Conservation (phyloP, 306 rosid genomes). For the Vigna hirtella region DNA sequence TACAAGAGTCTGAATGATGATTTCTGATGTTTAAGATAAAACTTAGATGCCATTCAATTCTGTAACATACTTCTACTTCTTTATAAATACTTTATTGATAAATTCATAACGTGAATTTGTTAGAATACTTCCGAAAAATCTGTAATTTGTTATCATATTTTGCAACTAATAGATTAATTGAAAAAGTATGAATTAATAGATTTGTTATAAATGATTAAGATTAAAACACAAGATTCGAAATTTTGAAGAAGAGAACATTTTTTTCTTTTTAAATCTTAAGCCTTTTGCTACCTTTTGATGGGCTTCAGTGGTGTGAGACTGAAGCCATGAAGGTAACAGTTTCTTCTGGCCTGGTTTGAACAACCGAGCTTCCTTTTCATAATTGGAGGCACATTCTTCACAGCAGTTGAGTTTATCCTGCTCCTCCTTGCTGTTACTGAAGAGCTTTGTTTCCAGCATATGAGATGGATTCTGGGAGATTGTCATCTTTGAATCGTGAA, state of each 20-base stretch:
- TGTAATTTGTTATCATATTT: not conserved
- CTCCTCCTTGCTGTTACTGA: constrained; percentile 56
- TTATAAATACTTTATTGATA: not conserved
- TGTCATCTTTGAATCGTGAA: constrained; percentile 63
- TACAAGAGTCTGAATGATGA: not conserved
- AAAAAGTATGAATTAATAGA: not conserved
- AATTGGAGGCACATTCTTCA: constrained; percentile 73
- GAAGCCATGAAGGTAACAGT: constrained; percentile 90
- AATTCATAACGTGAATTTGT: not conserved
- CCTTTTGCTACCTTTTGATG: constrained; percentile 67
- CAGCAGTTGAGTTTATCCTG: constrained; percentile 67
- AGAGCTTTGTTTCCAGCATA: constrained; percentile 61
- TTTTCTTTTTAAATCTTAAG: not conserved
- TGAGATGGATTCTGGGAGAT: constrained; percentile 53
- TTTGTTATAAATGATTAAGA: not conserved
- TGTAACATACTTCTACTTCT: no score
- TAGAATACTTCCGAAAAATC: not conserved
- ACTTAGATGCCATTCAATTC: no score
- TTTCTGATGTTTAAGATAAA: not conserved
- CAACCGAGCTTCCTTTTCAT: constrained; percentile 78
- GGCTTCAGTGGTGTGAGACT: constrained; percentile 62
- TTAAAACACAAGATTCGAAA: not conserved
- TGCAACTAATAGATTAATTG: not conserved
- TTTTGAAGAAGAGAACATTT: not conserved
- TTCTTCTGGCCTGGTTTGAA: constrained; percentile 71